Percentiles rank a stretch among this genome's conserved stretches.
phyloP scores from a whole-genome alignment of 2,329 filamentous ascomycete genomes.

The Fusarium heterosporum region DNA sequence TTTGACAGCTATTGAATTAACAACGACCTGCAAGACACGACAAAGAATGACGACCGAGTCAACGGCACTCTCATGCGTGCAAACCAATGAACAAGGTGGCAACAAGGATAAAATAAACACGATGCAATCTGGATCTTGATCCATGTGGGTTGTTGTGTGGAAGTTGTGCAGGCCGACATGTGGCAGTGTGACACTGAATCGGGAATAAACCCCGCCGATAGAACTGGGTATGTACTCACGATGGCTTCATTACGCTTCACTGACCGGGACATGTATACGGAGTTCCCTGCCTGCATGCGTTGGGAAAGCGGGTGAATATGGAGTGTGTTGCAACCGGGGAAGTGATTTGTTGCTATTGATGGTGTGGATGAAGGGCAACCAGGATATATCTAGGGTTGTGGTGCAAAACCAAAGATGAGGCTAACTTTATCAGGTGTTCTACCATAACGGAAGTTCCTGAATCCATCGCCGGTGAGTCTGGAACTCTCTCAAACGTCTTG shows the following conservation, averaged over 20 bases:
- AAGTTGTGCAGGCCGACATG: neutral
- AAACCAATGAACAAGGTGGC: neutral
- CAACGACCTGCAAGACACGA: no score
- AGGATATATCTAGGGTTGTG: slow-evolving; percentile 7
- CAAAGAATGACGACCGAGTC: neutral
- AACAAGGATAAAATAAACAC: neutral
- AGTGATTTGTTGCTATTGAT: neutral
- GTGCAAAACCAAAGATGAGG: neutral
- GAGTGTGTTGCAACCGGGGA: slow-evolving; percentile 7
- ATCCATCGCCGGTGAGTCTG: neutral
- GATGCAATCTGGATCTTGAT: neutral
- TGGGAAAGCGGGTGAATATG: neutral
- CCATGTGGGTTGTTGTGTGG: neutral
- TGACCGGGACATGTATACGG: neutral
- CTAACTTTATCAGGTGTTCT: neutral
- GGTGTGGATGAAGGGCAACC: neutral
- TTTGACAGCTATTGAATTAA: no score
- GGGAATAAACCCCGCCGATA: neutral
- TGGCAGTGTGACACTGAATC: slow-evolving; percentile 6
- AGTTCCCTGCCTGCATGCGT: no score
- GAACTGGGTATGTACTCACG: neutral
- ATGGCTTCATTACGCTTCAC: neutral
- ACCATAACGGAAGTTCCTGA: neutral
- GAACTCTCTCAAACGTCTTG: neutral
- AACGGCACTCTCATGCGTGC: neutral